Evolutionary conservation across 2,329 filamentous ascomycete species (phyloP), one percentile per base, ranked within the genome.

Genomic region (Aspergillus sp.): DNA sequence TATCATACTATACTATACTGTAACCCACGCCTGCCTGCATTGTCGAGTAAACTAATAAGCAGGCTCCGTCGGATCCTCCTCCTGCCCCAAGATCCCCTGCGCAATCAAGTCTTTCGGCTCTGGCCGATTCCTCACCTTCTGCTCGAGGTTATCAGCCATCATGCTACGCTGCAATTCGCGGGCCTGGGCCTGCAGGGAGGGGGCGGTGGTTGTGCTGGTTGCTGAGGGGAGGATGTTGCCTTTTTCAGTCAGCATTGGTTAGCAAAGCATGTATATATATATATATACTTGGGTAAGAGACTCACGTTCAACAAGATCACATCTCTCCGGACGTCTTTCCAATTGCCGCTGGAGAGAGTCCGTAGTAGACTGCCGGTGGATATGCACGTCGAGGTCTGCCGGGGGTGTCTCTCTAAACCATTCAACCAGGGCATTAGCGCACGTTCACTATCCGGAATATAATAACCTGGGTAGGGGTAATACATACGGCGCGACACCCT

Each of bases 161-260:
- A 96, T 95, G 67, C 88, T 84, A 65, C 83, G 88, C 68, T 89
- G 81, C 38, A 96, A 81, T 73, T 94, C 87, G 61, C 80, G 84
- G 67, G 93, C 88, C 52, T 88, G 81, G 47, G 84, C 88, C 62
- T 85, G 82, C 45, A 96, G 74, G 2, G 84, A 79, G 0, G 90
- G 89, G 0, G 89, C 88, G 12, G 85, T 88, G 44, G 69, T 84
- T 30, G 85, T 85, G 47, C 85, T 88, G 44, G 69, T 84, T 30
- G 85, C 85, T 46, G 82, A 81, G 28, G 87, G 86, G 28, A 96
- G 82, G 65, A 96, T 95, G 69, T 95, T 94, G 57, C 83, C 86
- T 91, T 57, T 46, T 19, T 19, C 1, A 19, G 19, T 19, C 19
- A 19, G 19, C 19, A 19, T 19, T 19, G 2, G 19, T 19, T 19